These are phyloP conservation scores for Selaginella moellendorffii DNA, from an alignment of 75 land plant genomes.

Conservation along the genomic window DNA sequence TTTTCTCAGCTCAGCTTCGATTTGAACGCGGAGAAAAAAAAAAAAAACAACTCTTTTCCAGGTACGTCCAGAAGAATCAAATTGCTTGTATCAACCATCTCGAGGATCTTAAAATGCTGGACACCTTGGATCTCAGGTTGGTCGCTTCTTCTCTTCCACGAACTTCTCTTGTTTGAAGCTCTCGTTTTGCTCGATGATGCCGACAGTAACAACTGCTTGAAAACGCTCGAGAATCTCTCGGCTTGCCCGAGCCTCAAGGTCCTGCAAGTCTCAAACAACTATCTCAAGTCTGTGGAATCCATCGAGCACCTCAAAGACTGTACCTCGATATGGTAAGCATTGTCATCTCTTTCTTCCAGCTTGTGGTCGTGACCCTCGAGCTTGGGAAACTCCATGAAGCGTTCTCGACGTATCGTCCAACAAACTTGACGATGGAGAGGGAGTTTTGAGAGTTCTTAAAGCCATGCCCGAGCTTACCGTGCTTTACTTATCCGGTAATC, in stretches of 20 bases:
- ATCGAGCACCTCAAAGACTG: conserved; percentile 16
- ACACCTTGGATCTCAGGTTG: conserved; percentile 21
- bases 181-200: neutral
- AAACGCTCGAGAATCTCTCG: conserved; percentile 13
- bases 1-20: no score
- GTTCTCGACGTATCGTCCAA: conserved; percentile 17
- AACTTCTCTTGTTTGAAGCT: neutral
- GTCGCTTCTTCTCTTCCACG: neutral
- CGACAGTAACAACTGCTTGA: conserved; percentile 19
- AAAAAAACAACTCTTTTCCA: no score
- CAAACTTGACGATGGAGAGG: conserved; percentile 23
- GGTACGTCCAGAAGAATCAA: conserved; percentile 13
- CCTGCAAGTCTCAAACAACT: conserved; percentile 15
- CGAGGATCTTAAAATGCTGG: conserved; percentile 14
- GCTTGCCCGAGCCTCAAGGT: conserved; percentile 9
- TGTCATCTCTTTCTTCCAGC: neutral
- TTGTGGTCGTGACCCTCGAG: no score
- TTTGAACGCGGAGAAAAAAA: no score
- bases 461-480: conserved; percentile 18
- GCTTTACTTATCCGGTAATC: conserved; percentile 19
- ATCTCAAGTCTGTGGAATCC: conserved; percentile 13
- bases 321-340: conserved; percentile 1
- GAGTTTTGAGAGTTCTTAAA: conserved; percentile 9
- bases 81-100: conserved; percentile 12
- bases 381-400: conserved; percentile 4